Evolutionary conservation across 2,329 filamentous ascomycete genomes (phyloP).

Genomic region (Myriosclerotinia curreyana): DNA sequence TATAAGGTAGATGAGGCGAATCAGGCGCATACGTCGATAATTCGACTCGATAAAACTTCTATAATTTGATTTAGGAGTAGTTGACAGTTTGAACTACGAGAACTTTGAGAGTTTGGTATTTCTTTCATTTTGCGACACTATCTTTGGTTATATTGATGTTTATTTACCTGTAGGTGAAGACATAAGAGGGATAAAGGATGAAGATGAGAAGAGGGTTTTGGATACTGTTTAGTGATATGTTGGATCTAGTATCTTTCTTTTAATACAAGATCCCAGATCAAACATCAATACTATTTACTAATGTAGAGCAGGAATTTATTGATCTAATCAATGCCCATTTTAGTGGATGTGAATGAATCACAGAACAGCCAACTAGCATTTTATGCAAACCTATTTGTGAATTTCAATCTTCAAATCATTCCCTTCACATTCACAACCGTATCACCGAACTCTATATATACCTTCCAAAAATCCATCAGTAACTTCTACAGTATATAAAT

Average conservation of each 20-base stretch:
- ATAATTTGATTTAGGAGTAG: neutral
- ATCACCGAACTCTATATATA: neutral
- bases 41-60: neutral
- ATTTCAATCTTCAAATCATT: neutral
- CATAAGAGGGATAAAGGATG: neutral
- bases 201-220: neutral
- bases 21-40: too few species aligned
- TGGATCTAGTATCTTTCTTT: neutral
- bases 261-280: too few species aligned
- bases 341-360: neutral
- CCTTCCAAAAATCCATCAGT: too few species aligned
- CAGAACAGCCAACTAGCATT: neutral
- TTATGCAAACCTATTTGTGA: neutral
- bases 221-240: neutral
- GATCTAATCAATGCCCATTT: neutral
- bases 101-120: neutral
- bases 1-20: too few species aligned
- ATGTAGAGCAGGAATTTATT: neutral
- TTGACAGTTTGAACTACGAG: neutral
- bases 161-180: neutral
- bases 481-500: neutral
- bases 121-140: rapidly evolving
- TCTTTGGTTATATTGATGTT: neutral
- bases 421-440: neutral
- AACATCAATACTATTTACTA: neutral